Evolutionary conservation across 2,329 filamentous ascomycete species (phyloP).

Genomic region (Curvularia lunata): DNA sequence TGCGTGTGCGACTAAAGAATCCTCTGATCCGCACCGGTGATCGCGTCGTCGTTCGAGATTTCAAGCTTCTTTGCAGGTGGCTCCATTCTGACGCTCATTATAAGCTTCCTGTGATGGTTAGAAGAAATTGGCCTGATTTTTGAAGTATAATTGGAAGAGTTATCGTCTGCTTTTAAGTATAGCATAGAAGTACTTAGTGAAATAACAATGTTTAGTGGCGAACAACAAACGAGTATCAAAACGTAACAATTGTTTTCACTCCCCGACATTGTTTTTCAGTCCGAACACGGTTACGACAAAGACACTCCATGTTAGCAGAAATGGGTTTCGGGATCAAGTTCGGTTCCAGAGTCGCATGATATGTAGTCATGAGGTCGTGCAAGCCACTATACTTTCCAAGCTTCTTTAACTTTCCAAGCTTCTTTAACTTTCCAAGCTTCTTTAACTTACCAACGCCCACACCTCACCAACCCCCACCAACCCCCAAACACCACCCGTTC

Average conservation of each 20-base stretch:
- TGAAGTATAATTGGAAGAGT: not conserved
- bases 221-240: not conserved
- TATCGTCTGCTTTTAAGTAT: not conserved
- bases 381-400: not conserved
- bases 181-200: not conserved
- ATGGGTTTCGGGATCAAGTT: not conserved
- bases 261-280: not conserved
- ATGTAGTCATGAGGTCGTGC: not conserved
- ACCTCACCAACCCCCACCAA: conserved; percentile 30
- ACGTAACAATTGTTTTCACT: not conserved
- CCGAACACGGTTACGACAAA: not conserved
- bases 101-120: not conserved
- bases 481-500: conserved; percentile 33
- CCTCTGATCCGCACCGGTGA: not conserved
- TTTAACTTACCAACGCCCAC: not conserved
- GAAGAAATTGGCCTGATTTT: not conserved
- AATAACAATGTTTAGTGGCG: not conserved
- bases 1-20: not conserved
- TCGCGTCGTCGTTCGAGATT: not conserved
- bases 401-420: not conserved
- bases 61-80: not conserved
- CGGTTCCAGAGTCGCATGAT: not conserved
- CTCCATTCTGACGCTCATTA: not conserved
- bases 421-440: too few relatives aligned
- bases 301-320: not conserved